These are phyloP conservation scores for Xylariaceae sp. DNA, from an alignment of 2,329 filamentous ascomycete genomes.

Conservation along the genomic window DNA sequence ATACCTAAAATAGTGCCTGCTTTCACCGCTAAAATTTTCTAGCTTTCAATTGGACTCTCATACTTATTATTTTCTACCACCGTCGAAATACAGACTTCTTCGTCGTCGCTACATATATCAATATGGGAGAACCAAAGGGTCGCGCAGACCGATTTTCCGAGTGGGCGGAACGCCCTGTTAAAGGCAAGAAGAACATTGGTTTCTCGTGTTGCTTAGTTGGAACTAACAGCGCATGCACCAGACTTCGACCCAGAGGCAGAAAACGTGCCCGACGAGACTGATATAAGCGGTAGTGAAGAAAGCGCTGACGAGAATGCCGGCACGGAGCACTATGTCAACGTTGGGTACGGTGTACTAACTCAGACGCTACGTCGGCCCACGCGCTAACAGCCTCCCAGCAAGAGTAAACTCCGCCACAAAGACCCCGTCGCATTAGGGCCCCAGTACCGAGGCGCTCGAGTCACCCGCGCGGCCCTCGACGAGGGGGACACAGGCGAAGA, in stretches of 20 bases:
- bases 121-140: conserved; percentile 56
- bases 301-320: conserved; percentile 60
- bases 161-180: conserved; percentile 61
- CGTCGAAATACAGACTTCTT: not conserved
- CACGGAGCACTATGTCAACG: conserved; percentile 83
- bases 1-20: conserved; percentile 44
- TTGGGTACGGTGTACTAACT: conserved; percentile 55
- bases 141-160: conserved; percentile 64
- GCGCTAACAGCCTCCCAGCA: conserved; percentile 48
- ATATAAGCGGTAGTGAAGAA: conserved; percentile 56
- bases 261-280: conserved; percentile 55
- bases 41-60: conserved; percentile 19
- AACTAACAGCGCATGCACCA: conserved; percentile 40
- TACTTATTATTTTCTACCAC: not conserved
- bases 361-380: conserved; percentile 3
- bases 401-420: conserved; percentile 80
- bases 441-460: conserved; percentile 75
- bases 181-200: conserved; percentile 52
- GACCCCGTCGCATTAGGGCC: conserved; percentile 71
- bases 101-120: conserved; percentile 34
- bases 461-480: conserved; percentile 66
- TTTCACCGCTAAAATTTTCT: conserved; percentile 56
- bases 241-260: conserved; percentile 82
- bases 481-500: conserved; percentile 42
- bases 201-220: not conserved